Evolutionary conservation across 2,329 filamentous ascomycete species (phyloP).

Genomic region (Kalmusia sp.): DNA sequence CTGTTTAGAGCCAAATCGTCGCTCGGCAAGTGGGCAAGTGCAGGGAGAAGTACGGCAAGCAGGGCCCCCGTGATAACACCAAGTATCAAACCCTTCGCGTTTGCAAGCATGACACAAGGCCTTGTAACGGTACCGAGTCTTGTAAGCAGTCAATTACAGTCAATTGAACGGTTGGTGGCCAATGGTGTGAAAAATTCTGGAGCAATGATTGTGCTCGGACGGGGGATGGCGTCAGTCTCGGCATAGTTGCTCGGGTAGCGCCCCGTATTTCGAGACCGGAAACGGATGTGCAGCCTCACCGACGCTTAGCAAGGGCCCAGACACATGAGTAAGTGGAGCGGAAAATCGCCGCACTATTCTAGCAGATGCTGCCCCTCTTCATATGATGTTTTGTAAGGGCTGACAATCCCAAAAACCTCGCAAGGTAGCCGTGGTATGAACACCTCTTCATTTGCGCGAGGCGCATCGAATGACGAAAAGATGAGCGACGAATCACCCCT

Average conservation of each 20-base stretch:
- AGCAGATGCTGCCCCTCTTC: neutral
- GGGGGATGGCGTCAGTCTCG: neutral
- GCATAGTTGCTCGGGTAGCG: neutral
- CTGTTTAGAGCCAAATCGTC: constrained; percentile 7
- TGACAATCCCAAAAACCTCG: no score
- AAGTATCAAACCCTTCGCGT: neutral
- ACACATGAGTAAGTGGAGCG: neutral
- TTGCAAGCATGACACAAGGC: constrained; percentile 4
- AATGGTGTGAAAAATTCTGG: neutral
- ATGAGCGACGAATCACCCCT: neutral
- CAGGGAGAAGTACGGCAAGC: constrained; percentile 34
- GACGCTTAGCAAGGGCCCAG: neutral
- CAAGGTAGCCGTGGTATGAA: no score
- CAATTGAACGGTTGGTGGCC: neutral
- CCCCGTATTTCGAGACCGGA: neutral
- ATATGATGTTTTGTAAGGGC: neutral
- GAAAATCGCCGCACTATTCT: neutral
- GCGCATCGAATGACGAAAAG: neutral
- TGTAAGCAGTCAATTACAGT: neutral
- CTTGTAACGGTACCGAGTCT: neutral
- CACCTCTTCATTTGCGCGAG: neutral
- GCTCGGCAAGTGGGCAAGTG: constrained; percentile 27
- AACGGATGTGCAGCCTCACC: neutral
- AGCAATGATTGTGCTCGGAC: neutral
- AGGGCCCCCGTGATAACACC: constrained; percentile 30